Percentiles rank a stretch among this genome's conserved stretches.
Conservation (phyloP, 2,329 filamentous ascomycete genomes). For the Xenoacremonium recifei region DNA sequence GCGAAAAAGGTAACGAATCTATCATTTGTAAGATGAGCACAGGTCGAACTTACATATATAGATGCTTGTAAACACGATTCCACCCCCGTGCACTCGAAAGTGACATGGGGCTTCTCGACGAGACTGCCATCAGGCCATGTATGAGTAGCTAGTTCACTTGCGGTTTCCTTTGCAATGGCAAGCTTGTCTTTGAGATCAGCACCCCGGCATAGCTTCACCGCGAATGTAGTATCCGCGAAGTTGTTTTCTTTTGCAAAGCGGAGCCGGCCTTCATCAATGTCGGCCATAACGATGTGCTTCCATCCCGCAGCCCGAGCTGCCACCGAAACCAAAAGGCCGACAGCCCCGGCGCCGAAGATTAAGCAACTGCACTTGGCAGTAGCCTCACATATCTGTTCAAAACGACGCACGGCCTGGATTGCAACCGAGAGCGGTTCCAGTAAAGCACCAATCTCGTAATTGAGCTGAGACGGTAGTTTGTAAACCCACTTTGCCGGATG, state of each 20-base stretch:
- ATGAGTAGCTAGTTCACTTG: slow-evolving; percentile 2
- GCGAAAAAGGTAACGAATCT: not conserved
- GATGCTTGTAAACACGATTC: slow-evolving; percentile 15
- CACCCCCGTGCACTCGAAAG: slow-evolving; percentile 19
- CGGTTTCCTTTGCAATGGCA: slow-evolving; percentile 9
- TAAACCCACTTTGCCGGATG: slow-evolving; percentile 59
- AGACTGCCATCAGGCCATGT: not conserved
- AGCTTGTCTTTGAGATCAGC: slow-evolving; percentile 1
- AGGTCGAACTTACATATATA: slow-evolving; percentile 2
- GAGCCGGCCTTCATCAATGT: slow-evolving; percentile 1
- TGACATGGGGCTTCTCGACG: slow-evolving; percentile 4
- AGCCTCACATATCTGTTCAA: not conserved
- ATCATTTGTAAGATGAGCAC: not conserved
- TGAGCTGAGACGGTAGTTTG: slow-evolving; percentile 21
- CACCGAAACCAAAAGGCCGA: not conserved
- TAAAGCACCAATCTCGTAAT: slow-evolving; percentile 5
- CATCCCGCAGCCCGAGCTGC: not conserved
- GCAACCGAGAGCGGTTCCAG: slow-evolving; percentile 6
- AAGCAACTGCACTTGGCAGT: not conserved
- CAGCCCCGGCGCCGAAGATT: not conserved
- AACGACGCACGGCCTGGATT: not conserved
- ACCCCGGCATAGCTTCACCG: not conserved
- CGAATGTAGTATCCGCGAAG: not conserved
- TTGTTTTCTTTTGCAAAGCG: not conserved
- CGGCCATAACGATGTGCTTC: not conserved